A percentile compares a stretch with the other conserved stretches of the same genome.
phyloP scores from a whole-genome alignment of 2,329 filamentous ascomycete species.

The Fusarium gaditjirri region DNA sequence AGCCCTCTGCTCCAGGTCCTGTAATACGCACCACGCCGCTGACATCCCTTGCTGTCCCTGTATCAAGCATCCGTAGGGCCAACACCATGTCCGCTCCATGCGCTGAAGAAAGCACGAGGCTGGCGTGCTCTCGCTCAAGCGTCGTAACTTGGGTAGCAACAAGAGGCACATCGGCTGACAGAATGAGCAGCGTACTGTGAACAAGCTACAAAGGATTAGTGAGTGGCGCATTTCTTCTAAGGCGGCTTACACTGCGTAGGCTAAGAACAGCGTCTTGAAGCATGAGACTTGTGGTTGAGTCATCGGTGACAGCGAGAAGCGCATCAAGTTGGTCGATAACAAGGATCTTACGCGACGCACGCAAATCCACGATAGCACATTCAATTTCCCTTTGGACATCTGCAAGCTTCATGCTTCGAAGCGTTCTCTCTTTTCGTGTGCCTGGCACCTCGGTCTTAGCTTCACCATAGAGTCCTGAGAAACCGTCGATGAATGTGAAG shows the following conservation, averaged over 20 bases:
- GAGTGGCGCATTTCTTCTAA: background rate
- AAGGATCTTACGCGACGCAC: constrained; percentile 59
- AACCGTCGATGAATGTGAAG: constrained; percentile 80
- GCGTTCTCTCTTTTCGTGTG: constrained; percentile 29
- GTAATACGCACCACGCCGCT: constrained; percentile 87
- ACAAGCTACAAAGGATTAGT: constrained; percentile 58
- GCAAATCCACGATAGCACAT: constrained; percentile 52
- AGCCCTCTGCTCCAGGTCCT: constrained; percentile 48
- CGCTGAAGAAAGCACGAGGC: constrained; percentile 76
- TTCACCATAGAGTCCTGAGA: constrained; percentile 65
- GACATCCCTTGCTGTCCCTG: constrained; percentile 88
- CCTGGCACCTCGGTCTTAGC: background rate
- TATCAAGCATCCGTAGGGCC: constrained; percentile 80
- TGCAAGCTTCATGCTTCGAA: constrained; percentile 48
- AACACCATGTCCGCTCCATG: constrained; percentile 79
- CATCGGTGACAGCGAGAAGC: constrained; percentile 68
- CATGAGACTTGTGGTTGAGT: constrained; percentile 55
- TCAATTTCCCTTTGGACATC: constrained; percentile 55
- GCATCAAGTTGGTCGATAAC: constrained; percentile 74
- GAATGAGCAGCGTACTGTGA: constrained; percentile 72
- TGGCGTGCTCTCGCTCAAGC: constrained; percentile 76
- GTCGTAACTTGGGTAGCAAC: constrained; percentile 69
- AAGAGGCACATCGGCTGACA: constrained; percentile 80
- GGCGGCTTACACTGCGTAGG: constrained; percentile 67
- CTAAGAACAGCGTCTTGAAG: constrained; percentile 67